Evolutionary conservation across 768 basidiomycete genomes (phyloP).

Genomic region (Pulveroboletus sp.): DNA sequence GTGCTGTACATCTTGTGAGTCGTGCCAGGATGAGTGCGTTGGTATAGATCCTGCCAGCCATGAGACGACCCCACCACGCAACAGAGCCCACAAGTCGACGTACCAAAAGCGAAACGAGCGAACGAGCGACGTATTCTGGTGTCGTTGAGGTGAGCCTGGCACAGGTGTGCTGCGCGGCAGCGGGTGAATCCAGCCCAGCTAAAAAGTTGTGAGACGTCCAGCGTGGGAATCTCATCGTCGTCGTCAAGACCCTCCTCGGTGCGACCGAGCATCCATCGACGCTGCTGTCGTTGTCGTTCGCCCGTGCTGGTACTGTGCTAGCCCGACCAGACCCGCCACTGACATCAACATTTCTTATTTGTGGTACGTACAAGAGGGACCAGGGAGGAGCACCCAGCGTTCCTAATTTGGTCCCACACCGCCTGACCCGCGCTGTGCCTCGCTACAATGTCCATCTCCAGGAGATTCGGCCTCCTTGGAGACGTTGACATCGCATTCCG

Average conservation of each 20-base stretch:
- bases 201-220: no score
- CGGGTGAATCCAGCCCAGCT: not conserved
- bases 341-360: not conserved
- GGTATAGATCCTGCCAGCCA: no score
- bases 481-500: constrained; percentile 41
- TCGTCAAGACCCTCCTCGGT: no score
- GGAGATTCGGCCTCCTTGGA: constrained; percentile 32
- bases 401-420: not conserved
- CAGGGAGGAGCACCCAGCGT: not conserved
- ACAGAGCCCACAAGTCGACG: no score
- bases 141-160: no score
- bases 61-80: no score
- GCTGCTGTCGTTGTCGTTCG: no score
- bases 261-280: no score
- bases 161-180: not conserved
- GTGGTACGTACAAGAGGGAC: not conserved
- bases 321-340: not conserved
- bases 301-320: not conserved
- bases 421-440: not conserved
- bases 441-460: constrained; percentile 15
- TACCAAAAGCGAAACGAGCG: no score
- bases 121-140: not conserved
- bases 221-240: not conserved
- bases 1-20: no score
- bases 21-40: no score